These are phyloP conservation scores for Casuarina glauca DNA, from an alignment of 306 rosid species.

Conservation along the genomic window DNA sequence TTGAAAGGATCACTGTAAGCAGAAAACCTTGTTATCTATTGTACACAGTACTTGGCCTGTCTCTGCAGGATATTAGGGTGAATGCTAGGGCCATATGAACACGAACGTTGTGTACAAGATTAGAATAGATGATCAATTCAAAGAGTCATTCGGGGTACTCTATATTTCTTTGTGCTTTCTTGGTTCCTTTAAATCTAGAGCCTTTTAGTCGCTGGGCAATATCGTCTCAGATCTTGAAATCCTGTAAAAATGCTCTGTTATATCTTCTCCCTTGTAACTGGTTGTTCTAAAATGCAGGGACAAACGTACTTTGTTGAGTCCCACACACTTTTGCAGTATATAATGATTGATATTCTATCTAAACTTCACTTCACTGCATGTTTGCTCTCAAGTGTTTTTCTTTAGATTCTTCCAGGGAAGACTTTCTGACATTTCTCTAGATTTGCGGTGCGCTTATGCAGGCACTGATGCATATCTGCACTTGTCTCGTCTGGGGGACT, in stretches of 20 bases:
- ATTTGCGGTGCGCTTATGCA: constrained; percentile 28
- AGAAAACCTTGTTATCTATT: neutral
- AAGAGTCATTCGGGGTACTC: neutral
- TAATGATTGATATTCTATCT: neutral
- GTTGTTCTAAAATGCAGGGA: neutral
- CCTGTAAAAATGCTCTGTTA: too few relatives aligned
- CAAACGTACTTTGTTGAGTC: neutral
- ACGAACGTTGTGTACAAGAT: neutral
- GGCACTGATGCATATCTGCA: constrained; percentile 96
- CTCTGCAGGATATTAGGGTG: neutral
- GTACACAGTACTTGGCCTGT: neutral
- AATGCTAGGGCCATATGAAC: neutral
- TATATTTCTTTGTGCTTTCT: neutral
- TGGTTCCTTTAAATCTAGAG: neutral
- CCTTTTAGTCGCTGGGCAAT: neutral
- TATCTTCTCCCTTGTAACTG: neutral
- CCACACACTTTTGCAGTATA: neutral
- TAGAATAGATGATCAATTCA: neutral
- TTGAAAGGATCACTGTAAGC: neutral
- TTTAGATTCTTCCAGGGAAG: neutral
- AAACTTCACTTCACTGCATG: neutral
- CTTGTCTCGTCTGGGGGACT: constrained; percentile 88
- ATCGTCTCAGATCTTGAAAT: neutral
- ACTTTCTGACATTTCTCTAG: constrained; percentile 14
- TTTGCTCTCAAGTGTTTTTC: neutral